phyloP scores from a whole-genome alignment of 2,329 filamentous ascomycete species.

The Claviceps africana region DNA sequence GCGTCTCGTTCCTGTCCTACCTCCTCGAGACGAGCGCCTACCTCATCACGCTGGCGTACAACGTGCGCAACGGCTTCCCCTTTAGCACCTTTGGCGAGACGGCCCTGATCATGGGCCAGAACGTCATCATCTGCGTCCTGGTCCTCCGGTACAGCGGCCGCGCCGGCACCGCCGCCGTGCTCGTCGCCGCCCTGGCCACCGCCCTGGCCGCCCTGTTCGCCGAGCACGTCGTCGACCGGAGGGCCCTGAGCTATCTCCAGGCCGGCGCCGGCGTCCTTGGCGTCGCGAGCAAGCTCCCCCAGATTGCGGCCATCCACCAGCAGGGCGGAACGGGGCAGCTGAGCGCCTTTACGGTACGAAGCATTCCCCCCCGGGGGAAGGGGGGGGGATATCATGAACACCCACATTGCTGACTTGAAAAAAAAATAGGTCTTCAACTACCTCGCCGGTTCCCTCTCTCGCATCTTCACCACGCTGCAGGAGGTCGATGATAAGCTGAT shows the following conservation, averaged over 20 bases:
- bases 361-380: conserved; percentile 25
- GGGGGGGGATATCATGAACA: no score
- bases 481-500: conserved; percentile 96
- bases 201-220: conserved; percentile 58
- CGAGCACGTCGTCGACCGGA: conserved; percentile 48
- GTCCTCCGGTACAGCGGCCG: conserved; percentile 73
- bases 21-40: conserved; percentile 80
- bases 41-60: conserved; percentile 84
- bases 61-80: conserved; percentile 77
- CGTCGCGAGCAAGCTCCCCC: conserved; percentile 82
- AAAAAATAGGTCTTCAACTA: conserved; percentile 82
- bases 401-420: no score
- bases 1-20: conserved; percentile 82
- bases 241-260: conserved; percentile 61
- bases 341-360: conserved; percentile 87
- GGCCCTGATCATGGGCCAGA: conserved; percentile 80
- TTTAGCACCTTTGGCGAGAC: conserved; percentile 97
- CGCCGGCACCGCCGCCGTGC: conserved; percentile 53
- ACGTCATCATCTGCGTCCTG: conserved; percentile 74
- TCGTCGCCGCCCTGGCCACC: conserved; percentile 62
- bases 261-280: conserved; percentile 71
- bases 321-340: conserved; percentile 87
- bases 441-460: conserved; percentile 76
- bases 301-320: conserved; percentile 75
- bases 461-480: conserved; percentile 94